Base-by-base conservation (phyloP, 306 rosid species). In the Sphenostylis stenocarpa region DNA sequence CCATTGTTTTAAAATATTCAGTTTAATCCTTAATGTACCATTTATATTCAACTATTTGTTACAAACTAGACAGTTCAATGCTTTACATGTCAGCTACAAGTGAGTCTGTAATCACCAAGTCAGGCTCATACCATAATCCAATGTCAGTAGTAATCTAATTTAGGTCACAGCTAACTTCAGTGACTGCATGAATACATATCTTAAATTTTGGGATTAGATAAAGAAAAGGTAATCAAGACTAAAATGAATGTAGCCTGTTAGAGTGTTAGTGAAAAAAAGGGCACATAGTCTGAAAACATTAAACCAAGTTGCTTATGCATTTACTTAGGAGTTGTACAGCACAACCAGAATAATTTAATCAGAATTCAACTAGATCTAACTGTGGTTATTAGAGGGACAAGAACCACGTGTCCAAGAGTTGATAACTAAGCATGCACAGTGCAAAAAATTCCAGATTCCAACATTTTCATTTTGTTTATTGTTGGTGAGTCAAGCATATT, bases 401-500 rank as follows among this genome's bases (percentile, higher is more conserved):
- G 45, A 65, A 53, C 17, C 16, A 38, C 56, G 26, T 28, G 17
- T 52, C 73, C 31, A n/a, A 51, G 66, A 36, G 43, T 23, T 53
- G 15, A 23, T 48, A n/a, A 38, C 16, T 48, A n/a, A 38, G 60
- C 44, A 17, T 33, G 63, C 31, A 20, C 14, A 21, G 52, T 34
- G 49, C 9, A 4, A 72, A 68, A 53, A 14, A 8, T 8, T 38
- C 52, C 8, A 2, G 26, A 36, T 24, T 16, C 67, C 28, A 23
- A 21, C 55, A 31, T 29, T 77, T 67, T 31, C 43, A 41, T 67
- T 55, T 45, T 13, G 3, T 36, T 76, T 17, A 3, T 64, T 76
- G 62, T 76, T 64, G 4, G 43, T 48, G 23, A 70, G 60, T 34
- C 43, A 53, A 77, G 53, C 60, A 34, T 65, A 15, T 53, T 29